Evolutionary conservation across 2,329 filamentous ascomycete genomes (phyloP).

Genomic region (Ophiostoma angusticollis): DNA sequence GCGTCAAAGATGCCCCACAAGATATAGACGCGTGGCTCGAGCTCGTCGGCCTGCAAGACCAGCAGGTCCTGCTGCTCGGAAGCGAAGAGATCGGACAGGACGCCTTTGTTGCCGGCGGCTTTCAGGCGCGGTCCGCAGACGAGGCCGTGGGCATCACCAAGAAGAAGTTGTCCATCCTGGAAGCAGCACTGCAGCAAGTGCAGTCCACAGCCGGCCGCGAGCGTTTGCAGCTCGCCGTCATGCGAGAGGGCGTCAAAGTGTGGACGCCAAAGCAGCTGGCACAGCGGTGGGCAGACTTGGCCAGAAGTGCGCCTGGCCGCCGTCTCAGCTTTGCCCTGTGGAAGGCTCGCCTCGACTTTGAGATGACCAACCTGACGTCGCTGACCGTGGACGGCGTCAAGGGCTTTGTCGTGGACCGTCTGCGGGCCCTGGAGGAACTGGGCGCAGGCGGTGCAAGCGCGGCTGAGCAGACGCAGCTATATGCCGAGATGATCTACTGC

Average conservation of each 20-base stretch:
- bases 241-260: conserved; percentile 59
- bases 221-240: conserved; percentile 51
- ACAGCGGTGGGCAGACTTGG: conserved; percentile 45
- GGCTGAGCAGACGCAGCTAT: conserved; percentile 9
- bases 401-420: conserved; percentile 43
- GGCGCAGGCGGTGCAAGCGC: conserved; percentile 3
- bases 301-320: conserved; percentile 24
- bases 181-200: conserved; percentile 57
- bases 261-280: conserved; percentile 55
- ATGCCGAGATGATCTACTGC: conserved; percentile 47
- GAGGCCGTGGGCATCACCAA: conserved; percentile 61
- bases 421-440: conserved; percentile 25
- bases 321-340: conserved; percentile 52
- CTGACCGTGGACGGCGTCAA: conserved; percentile 59
- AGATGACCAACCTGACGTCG: conserved; percentile 51
- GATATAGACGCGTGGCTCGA: conserved; percentile 64
- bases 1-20: conserved; percentile 50
- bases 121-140: conserved; percentile 38
- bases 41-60: conserved; percentile 67
- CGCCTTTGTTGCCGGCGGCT: no score
- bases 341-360: conserved; percentile 59
- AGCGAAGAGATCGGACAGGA: conserved; percentile 23
- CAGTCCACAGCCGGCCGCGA: conserved; percentile 35
- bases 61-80: conserved; percentile 30
- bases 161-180: conserved; percentile 67